Base-by-base conservation (phyloP, 371 early-diverging fungal species). In the Capniomyces stellatus region DNA sequence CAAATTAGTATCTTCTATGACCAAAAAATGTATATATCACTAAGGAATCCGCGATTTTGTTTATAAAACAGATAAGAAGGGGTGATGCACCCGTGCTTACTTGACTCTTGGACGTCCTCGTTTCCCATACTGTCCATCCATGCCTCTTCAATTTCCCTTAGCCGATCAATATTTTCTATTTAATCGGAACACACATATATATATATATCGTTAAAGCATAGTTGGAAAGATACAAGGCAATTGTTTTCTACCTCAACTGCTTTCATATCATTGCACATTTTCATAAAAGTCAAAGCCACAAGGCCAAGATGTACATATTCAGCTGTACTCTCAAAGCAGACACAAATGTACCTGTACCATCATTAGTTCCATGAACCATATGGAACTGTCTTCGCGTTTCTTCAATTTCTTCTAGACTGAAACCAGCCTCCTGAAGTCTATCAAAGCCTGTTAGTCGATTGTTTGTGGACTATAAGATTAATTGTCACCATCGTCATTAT, bases 131-230 rank as follows among this genome's bases (percentile, higher is more conserved):
- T 51, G 22, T 35, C 29, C 51, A 51, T 51, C 51, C 51, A 51
- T 4, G 51, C 29, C 31, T 51, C 51, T 30, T 51, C 51, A 15
- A 51, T 51, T 31, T 51, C 51, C 29, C 51, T 51, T 18, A 51
- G 19, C 21, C 51, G 3, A 19, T 51, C 35, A 35, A 30, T 10
- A 35, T 51, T 40, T 19, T 31, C 51, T 51, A 51, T 15, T 3
- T n/a, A 46, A 46, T 10, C 6, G 21, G 19, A 27, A 21, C 6
- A 12, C 21, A 46, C n/a, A n/a, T n/a, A n/a, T n/a, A n/a, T n/a
- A n/a, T n/a, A n/a, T n/a, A n/a, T n/a, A n/a, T n/a, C n/a, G n/a
- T n/a, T n/a, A n/a, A n/a, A n/a, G n/a, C n/a, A n/a, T n/a, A n/a
- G n/a, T n/a, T n/a, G n/a, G n/a, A n/a, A n/a, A n/a, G n/a, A n/a